Evolutionary conservation across 1,139 yeast species (phyloP).

Genomic region (Geotrichum klebahnii): DNA sequence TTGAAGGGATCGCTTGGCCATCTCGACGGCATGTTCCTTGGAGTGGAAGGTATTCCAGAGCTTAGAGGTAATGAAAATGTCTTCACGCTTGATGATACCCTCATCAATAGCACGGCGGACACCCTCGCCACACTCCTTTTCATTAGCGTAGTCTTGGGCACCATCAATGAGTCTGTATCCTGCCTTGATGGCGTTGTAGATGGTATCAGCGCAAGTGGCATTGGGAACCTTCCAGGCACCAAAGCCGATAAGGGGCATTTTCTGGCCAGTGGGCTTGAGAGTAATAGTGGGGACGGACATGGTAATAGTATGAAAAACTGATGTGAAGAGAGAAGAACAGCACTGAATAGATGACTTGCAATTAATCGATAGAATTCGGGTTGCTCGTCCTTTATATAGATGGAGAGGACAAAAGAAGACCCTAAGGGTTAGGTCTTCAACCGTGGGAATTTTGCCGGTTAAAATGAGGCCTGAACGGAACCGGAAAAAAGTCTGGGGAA

Average conservation of each 20-base stretch:
- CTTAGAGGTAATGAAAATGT: conserved; percentile 44
- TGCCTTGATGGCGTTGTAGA: conserved; percentile 44
- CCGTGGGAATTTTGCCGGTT: too few species aligned
- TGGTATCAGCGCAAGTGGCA: conserved; percentile 43
- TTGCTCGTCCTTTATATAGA: not conserved
- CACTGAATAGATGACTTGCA: not conserved
- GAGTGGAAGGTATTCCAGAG: conserved; percentile 46
- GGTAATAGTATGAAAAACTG: conserved; percentile 9
- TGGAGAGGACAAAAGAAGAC: too few species aligned
- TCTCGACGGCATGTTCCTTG: conserved; percentile 46
- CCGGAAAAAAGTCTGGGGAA: too few species aligned
- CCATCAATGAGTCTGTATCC: conserved; percentile 47
- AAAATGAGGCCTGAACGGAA: too few species aligned
- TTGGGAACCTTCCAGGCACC: conserved; percentile 49
- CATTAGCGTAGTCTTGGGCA: conserved; percentile 44
- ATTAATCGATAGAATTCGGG: not conserved
- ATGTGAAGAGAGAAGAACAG: not conserved
- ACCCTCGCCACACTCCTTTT: conserved; percentile 43
- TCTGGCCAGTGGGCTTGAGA: conserved; percentile 38
- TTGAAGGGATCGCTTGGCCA: conserved; percentile 47
- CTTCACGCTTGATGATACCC: conserved; percentile 42
- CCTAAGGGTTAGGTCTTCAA: too few species aligned
- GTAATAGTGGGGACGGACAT: conserved; percentile 28
- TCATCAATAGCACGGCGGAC: conserved; percentile 41
- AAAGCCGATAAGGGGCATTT: conserved; percentile 49